These are phyloP conservation scores for Hypoxylon cercidicola DNA, from an alignment of 495 filamentous ascomycete species.

Conservation along the genomic window DNA sequence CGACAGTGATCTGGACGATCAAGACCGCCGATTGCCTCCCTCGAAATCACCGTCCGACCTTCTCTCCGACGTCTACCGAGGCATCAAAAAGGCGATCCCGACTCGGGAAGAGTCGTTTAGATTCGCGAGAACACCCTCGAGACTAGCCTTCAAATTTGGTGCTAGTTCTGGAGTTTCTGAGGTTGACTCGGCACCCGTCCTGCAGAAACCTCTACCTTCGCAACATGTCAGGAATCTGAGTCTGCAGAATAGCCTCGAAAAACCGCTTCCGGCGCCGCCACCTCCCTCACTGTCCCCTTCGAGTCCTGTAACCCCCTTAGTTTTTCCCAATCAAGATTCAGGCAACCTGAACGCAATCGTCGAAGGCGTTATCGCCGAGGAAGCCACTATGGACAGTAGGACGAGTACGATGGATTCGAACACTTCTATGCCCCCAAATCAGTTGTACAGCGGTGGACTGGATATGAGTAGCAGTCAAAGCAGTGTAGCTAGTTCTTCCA, in stretches of 20 bases:
- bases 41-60: slow-evolving; percentile 55
- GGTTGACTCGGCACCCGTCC: slow-evolving; percentile 43
- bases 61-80: slow-evolving; percentile 60
- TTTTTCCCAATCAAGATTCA: not conserved
- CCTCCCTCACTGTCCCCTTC: slow-evolving; percentile 52
- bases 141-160: slow-evolving; percentile 45
- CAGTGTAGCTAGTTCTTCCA: slow-evolving; percentile 56
- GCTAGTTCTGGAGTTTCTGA: slow-evolving; percentile 33
- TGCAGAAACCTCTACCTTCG: slow-evolving; percentile 33
- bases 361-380: slow-evolving; percentile 42
- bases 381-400: slow-evolving; percentile 51
- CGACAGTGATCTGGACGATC: slow-evolving; percentile 53
- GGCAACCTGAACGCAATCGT: slow-evolving; percentile 37
- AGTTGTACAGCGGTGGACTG: slow-evolving; percentile 50
- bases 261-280: slow-evolving; percentile 62
- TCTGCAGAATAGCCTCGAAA: slow-evolving; percentile 60
- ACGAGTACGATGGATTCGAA: slow-evolving; percentile 71
- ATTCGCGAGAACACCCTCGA: slow-evolving; percentile 44
- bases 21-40: slow-evolving; percentile 42
- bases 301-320: slow-evolving; percentile 48
- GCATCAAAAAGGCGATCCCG: slow-evolving; percentile 59
- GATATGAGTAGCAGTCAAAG: slow-evolving; percentile 67
- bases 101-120: slow-evolving; percentile 51
- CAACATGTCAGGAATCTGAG: slow-evolving; percentile 63
- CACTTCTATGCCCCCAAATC: slow-evolving; percentile 58